Evolutionary conservation across 2,329 filamentous ascomycete species (phyloP).

Genomic region (Sporothrix protearum): DNA sequence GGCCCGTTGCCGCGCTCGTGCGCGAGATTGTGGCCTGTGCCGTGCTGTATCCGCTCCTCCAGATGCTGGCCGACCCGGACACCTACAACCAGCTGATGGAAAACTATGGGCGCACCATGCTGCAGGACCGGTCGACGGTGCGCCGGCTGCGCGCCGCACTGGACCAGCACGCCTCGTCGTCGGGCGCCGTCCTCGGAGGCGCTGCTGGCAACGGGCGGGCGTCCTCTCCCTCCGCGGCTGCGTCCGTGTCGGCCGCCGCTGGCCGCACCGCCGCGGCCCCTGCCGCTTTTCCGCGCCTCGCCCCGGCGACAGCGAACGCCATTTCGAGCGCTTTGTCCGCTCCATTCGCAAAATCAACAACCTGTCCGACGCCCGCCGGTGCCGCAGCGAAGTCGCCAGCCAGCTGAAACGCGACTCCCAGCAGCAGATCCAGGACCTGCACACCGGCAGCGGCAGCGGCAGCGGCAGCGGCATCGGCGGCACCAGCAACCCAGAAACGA

Average conservation of each 20-base stretch:
- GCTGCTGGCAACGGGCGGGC: slow-evolving; percentile 41
- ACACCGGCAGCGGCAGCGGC: slow-evolving; percentile 16
- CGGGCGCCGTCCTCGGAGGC: slow-evolving; percentile 41
- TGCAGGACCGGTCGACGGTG: slow-evolving; percentile 94
- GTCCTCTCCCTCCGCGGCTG: neutral
- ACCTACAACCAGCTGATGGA: slow-evolving; percentile 98
- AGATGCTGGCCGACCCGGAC: slow-evolving; percentile 82
- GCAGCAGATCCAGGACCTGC: slow-evolving; percentile 48
- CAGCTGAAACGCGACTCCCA: slow-evolving; percentile 83
- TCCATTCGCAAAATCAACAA: slow-evolving; percentile 90
- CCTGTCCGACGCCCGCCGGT: slow-evolving; percentile 85
- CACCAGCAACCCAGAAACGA: slow-evolving; percentile 61
- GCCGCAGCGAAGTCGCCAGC: slow-evolving; percentile 86
- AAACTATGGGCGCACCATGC: slow-evolving; percentile 75
- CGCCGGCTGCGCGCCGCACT: slow-evolving; percentile 85
- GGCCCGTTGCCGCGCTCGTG: slow-evolving; percentile 74
- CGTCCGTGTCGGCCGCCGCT: neutral
- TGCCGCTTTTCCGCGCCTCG: slow-evolving; percentile 70
- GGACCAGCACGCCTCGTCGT: slow-evolving; percentile 88
- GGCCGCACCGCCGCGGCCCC: neutral
- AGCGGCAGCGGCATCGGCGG: slow-evolving; percentile 12
- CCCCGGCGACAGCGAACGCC: slow-evolving; percentile 80
- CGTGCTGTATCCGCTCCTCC: slow-evolving; percentile 78
- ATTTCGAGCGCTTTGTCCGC: slow-evolving; percentile 92
- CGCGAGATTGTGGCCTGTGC: slow-evolving; percentile 90